These are phyloP conservation scores for Thermochaetoides thermophila DNA, from an alignment of 495 filamentous ascomycete species.

Conservation along the genomic window DNA sequence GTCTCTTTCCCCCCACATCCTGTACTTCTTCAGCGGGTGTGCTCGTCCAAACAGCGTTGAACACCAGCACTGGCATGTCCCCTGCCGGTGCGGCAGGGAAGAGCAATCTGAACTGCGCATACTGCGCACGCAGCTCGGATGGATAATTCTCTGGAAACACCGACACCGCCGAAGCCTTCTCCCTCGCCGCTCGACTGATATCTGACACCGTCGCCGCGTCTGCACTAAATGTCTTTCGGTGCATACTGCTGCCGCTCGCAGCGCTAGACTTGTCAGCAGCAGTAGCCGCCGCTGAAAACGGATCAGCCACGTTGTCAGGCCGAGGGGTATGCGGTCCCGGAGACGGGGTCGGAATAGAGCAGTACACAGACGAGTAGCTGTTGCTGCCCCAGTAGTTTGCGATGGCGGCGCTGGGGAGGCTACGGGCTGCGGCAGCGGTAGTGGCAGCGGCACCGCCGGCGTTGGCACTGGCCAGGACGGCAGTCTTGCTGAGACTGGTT, in stretches of 20 bases:
- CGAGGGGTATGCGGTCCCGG: constrained; percentile 7
- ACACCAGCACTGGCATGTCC: constrained; percentile 63
- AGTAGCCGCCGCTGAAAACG: constrained; percentile 24
- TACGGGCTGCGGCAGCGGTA: no score
- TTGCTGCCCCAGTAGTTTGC: constrained; percentile 86
- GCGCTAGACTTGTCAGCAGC: constrained; percentile 27
- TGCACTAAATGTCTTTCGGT: constrained; percentile 72
- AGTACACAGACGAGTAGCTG: constrained; percentile 66
- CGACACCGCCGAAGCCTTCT: constrained; percentile 32
- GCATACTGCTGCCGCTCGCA: constrained; percentile 22
- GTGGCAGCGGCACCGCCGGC: constrained; percentile 39
- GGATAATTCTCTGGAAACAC: constrained; percentile 71
- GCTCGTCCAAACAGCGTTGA: constrained; percentile 39
- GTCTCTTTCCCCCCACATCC: constrained; percentile 21
- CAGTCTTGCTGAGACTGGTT: constrained; percentile 76
- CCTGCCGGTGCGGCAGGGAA: constrained; percentile 64
- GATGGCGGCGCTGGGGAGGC: constrained; percentile 69
- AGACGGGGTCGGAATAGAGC: constrained; percentile 20
- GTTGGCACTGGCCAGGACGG: constrained; percentile 64
- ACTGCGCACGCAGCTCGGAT: constrained; percentile 65
- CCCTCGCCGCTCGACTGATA: constrained; percentile 13
- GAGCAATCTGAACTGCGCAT: constrained; percentile 80
- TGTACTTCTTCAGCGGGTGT: constrained; percentile 23
- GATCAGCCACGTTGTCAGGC: constrained; percentile 38
- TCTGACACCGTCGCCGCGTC: constrained; percentile 37